A percentile compares a stretch with the other conserved stretches of the same genome.
These are phyloP conservation scores for Taphrina pruni DNA, from an alignment of 1,139 yeast species.

Conservation along the genomic window DNA sequence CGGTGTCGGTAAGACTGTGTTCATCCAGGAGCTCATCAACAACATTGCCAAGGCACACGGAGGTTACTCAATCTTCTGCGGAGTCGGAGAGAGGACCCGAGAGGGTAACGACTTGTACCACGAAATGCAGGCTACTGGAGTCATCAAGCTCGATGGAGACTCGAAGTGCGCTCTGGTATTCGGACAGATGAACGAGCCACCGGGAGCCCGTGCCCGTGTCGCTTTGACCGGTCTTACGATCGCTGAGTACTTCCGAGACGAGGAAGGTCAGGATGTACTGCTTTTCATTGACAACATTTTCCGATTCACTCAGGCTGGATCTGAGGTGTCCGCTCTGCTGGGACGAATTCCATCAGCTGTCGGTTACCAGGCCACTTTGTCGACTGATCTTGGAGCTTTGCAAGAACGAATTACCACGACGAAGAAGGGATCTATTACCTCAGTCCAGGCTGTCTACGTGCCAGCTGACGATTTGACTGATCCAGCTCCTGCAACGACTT, in stretches of 20 bases:
- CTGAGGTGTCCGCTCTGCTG: constrained; percentile 98
- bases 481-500: constrained; percentile 99
- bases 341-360: constrained; percentile 99
- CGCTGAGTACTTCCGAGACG: constrained; percentile 99
- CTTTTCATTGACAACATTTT: constrained; percentile 99
- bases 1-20: constrained; percentile 99
- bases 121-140: constrained; percentile 99
- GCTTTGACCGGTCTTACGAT: constrained; percentile 99
- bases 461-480: constrained; percentile 99
- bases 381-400: constrained; percentile 99
- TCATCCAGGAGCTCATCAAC: constrained; percentile 99
- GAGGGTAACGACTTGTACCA: constrained; percentile 99
- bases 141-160: constrained; percentile 98
- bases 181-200: constrained; percentile 99
- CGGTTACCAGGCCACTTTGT: constrained; percentile 99
- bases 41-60: constrained; percentile 99
- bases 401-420: constrained; percentile 99
- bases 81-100: constrained; percentile 99
- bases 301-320: constrained; percentile 99
- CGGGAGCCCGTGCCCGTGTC: constrained; percentile 99
- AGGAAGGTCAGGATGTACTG: constrained; percentile 99
- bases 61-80: constrained; percentile 99
- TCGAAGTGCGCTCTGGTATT: constrained; percentile 99
- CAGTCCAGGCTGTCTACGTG: constrained; percentile 99
- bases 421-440: constrained; percentile 98